A percentile compares a stretch with the other conserved stretches of the same genome.
phyloP scores from a whole-genome alignment of 805 yeast species.

The Candida ipomoeae region DNA sequence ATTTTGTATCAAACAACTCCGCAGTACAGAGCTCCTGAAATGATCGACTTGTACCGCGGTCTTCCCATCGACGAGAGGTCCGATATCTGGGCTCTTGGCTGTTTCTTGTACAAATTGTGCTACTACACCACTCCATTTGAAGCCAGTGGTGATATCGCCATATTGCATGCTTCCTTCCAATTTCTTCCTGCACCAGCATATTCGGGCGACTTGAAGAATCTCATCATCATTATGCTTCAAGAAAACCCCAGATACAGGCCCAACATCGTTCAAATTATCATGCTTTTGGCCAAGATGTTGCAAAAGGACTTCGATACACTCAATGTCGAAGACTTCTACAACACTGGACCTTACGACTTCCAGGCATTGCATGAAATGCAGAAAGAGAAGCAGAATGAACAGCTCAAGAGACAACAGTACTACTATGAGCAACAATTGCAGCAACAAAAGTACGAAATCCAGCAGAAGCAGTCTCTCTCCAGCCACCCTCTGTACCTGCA shows the following conservation, averaged over 20 bases:
- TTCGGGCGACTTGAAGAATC: slow-evolving; percentile 66
- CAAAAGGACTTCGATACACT: slow-evolving; percentile 26
- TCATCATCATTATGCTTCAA: slow-evolving; percentile 74
- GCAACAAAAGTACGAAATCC: slow-evolving; percentile 20
- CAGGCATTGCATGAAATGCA: slow-evolving; percentile 54
- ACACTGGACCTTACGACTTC: slow-evolving; percentile 52
- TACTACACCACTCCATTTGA: slow-evolving; percentile 96
- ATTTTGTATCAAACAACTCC: slow-evolving; percentile 90
- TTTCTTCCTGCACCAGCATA: slow-evolving; percentile 69
- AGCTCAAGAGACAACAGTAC: slow-evolving; percentile 32
- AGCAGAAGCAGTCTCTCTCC: slow-evolving; percentile 17
- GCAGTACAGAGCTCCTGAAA: slow-evolving; percentile 93
- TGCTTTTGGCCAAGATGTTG: slow-evolving; percentile 54
- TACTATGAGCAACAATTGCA: slow-evolving; percentile 41
- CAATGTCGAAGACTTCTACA: slow-evolving; percentile 42
- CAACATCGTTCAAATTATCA: slow-evolving; percentile 77
- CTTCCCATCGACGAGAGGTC: slow-evolving; percentile 86
- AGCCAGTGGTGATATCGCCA: slow-evolving; percentile 79
- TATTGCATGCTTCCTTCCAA: slow-evolving; percentile 75
- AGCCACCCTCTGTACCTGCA: slow-evolving; percentile 9
- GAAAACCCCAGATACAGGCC: slow-evolving; percentile 84
- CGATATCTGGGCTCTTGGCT: slow-evolving; percentile 96
- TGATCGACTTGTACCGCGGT: slow-evolving; percentile 83
- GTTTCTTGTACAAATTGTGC: slow-evolving; percentile 83
- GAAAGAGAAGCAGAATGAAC: slow-evolving; percentile 30